Conservation (phyloP, 441 rosid genomes). For the Adansonia grandidieri region DNA sequence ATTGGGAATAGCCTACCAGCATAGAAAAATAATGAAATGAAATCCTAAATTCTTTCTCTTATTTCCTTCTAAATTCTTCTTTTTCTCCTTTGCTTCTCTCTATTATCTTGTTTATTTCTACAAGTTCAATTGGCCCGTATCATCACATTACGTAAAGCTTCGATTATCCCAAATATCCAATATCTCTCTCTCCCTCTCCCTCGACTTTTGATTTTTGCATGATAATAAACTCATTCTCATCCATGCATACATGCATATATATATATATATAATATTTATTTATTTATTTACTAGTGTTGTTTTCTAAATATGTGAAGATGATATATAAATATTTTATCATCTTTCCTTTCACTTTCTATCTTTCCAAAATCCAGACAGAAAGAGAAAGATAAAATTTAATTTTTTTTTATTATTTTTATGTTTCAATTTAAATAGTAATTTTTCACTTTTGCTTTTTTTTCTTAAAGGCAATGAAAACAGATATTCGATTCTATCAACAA, state of each 20-base stretch:
- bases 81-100: too few species aligned
- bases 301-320: not conserved
- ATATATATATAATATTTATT: not conserved
- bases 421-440: not conserved
- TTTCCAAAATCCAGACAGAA: not conserved
- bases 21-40: too few species aligned
- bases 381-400: not conserved
- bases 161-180: not conserved
- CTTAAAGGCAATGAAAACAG: conserved; percentile 5
- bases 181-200: not conserved
- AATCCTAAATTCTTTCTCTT: too few species aligned
- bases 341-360: not conserved
- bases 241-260: not conserved
- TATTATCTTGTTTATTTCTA: too few species aligned
- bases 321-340: not conserved
- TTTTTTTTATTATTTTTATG: not conserved
- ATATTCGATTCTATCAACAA: conserved; percentile 4
- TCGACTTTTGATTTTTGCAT: too few species aligned
- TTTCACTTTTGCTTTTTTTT: not conserved
- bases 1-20: too few species aligned
- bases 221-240: not conserved
- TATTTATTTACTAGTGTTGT: not conserved
- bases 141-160: not conserved
- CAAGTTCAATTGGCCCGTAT: too few species aligned
- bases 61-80: too few species aligned